Evolutionary conservation across 345 rosid species (phyloP), one percentile per base, ranked within the genome.

Genomic region (Salix koriyanagi): DNA sequence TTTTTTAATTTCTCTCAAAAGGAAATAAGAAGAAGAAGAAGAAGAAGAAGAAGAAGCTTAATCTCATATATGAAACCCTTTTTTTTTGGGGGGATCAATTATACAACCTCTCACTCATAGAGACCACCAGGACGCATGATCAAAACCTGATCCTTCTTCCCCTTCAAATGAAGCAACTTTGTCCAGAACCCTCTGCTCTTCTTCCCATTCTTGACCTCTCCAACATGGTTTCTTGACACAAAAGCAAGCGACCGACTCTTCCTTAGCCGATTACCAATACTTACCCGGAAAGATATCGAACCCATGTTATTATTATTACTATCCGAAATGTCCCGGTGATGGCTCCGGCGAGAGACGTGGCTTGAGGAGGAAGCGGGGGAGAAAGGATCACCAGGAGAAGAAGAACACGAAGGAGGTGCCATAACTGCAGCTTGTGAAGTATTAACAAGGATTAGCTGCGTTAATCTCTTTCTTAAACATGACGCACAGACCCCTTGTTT

Each of bases 221-320:
- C 87, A 2, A 30, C 80, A 13, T 36, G 28, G 50, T 61, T 83
- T 62, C 83, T 86, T 0, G 91, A 79, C 72, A 69, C 86, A 41
- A 80, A 79, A 76, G 91, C 91, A 77, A 89, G 68, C 65, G 98
- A 94, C 82, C 91, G 86, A 70, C 98, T 92, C 86, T 94, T 94
- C 91, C 82, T 92, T 80, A 94, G 74, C 25, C 89, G 90, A 64
- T 64, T 50, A 46, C 81, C 81, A 66, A 67, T 74, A 25, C 85
- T 83, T 11, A 85, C 79, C 75, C 66, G 79, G 28, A 87, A 87
- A 8, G 91, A 80, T 70, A 85, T 69, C 9, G 90, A 83, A 61
- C 83, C 86, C 79, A 72, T 60, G 39, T 82, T 54, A 39, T 82
- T 54, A 21, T 21, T 56, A 56, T n/a, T n/a, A 23, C 23, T 69